Base-by-base conservation (phyloP, 2,329 filamentous ascomycete species). In the Penicillium sp. region DNA sequence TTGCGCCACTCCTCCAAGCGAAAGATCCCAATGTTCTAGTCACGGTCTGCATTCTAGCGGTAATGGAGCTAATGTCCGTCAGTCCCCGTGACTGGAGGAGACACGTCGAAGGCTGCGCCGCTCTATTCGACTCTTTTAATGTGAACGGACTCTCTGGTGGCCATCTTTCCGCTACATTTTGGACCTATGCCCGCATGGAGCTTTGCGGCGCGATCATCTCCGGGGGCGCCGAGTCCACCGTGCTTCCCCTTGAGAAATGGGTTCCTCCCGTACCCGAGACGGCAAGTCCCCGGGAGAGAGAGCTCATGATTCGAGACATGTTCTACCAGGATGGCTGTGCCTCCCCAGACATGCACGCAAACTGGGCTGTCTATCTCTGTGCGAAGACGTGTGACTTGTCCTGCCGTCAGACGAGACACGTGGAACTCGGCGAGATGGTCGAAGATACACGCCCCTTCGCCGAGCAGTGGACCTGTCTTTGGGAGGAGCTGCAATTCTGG, bases 101-200 rank as follows among this genome's bases (percentile, higher is more conserved):
- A 0, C 83, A 85, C 65, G 73, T 85, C 1, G 83, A 85, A 45
- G 83, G 83, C 1, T 84, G 82, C 60, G 83, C 83, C 0, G 76
- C 81, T 2, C 68, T 85, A 0, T 79, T 85, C 14, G 78, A 80
- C 54, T 78, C 79, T 4, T 78, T 81, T 42, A 78, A 76, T 0
- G 79, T 85, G 4, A 78, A 81, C 17, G 83, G 83, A 0, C 73
- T 82, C 0, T 74, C 76, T 1, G 82, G 82, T 0, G 83, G 82
- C 0, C 70, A 84, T 14, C 70, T 81, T 0, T 81, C 84, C 63
- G 82, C 82, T 0, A 75, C 84, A 0, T 85, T 85, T 64, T 85
- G 83, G 83, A 83, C 81, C 60, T 85, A 83, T 62, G 82, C 81
- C 0, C 76, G 83, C 15, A 85, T 84, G 82, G 78, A 85, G 59